Conservation (phyloP, 805 yeast genomes). For the Saturnispora sekii region DNA sequence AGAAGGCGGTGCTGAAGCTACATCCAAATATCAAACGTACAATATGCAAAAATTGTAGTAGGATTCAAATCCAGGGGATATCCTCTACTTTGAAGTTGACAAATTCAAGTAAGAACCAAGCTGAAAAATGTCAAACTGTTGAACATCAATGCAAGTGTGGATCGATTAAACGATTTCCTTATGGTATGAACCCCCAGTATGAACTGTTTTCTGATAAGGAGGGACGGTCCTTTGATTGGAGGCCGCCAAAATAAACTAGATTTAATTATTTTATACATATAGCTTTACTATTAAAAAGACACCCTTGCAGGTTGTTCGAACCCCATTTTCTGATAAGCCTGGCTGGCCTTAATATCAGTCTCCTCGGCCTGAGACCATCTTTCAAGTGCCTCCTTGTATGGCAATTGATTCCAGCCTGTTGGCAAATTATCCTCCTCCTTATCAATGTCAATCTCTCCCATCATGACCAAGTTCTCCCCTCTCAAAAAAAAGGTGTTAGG, state of each 20-base stretch:
- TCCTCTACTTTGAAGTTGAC: constrained; percentile 31
- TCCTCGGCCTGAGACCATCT: constrained; percentile 19
- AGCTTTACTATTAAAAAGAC: not conserved
- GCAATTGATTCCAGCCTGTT: constrained; percentile 44
- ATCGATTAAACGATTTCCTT: constrained; percentile 44
- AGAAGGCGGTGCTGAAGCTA: constrained; percentile 55
- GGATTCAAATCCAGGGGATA: constrained; percentile 40
- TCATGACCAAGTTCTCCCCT: constrained; percentile 90
- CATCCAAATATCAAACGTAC: constrained; percentile 59
- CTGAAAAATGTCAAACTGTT: constrained; percentile 36
- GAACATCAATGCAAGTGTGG: constrained; percentile 48
- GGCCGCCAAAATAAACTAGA: not conserved
- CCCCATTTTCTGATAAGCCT: constrained; percentile 1
- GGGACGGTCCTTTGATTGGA: constrained; percentile 14
- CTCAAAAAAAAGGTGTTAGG: constrained; percentile 77
- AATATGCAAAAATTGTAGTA: constrained; percentile 58
- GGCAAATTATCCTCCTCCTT: constrained; percentile 60
- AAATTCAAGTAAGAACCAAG: constrained; percentile 30
- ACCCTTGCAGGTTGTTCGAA: constrained; percentile 3
- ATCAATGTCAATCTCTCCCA: constrained; percentile 90
- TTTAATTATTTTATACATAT: not conserved
- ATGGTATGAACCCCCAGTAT: constrained; percentile 46
- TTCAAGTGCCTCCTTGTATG: constrained; percentile 49
- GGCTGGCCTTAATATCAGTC: not conserved
- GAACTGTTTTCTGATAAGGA: constrained; percentile 35